phyloP scores from a whole-genome alignment of 257 asterid species.

The Mentha longifolia region DNA sequence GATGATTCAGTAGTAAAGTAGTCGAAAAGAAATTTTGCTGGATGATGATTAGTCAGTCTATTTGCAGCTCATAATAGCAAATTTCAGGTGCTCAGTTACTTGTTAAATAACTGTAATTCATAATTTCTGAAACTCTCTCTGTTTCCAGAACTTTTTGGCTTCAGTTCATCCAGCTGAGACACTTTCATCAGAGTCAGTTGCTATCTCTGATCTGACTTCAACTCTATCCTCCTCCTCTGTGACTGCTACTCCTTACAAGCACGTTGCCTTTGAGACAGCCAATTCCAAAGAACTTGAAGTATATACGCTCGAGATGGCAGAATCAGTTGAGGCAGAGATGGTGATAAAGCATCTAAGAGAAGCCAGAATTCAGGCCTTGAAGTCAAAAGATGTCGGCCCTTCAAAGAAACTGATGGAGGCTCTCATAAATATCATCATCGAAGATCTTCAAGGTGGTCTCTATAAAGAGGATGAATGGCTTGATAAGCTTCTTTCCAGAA shows the following conservation, averaged over 20 bases:
- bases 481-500: conserved; percentile 38
- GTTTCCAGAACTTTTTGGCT: conserved; percentile 44
- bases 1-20: background rate
- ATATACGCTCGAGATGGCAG: conserved; percentile 30
- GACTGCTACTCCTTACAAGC: conserved; percentile 31
- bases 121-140: conserved; percentile 2
- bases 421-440: conserved; percentile 39
- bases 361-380: conserved; percentile 52
- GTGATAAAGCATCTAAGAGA: conserved; percentile 51
- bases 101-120: conserved; percentile 4
- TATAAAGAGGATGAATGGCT: conserved; percentile 49
- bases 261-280: conserved; percentile 17
- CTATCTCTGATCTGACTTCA: conserved; percentile 46
- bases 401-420: conserved; percentile 64
- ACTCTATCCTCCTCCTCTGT: conserved; percentile 40
- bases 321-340: conserved; percentile 52
- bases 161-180: conserved; percentile 35
- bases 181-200: conserved; percentile 34
- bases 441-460: conserved; percentile 49
- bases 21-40: background rate
- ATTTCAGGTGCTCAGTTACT: conserved; percentile 4
- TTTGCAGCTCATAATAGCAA: background rate
- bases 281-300: conserved; percentile 26
- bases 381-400: conserved; percentile 46
- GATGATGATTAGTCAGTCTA: background rate